These are phyloP conservation scores for Ploettnerulaceae sp. DNA, from an alignment of 2,329 filamentous ascomycete genomes.

Conservation along the genomic window DNA sequence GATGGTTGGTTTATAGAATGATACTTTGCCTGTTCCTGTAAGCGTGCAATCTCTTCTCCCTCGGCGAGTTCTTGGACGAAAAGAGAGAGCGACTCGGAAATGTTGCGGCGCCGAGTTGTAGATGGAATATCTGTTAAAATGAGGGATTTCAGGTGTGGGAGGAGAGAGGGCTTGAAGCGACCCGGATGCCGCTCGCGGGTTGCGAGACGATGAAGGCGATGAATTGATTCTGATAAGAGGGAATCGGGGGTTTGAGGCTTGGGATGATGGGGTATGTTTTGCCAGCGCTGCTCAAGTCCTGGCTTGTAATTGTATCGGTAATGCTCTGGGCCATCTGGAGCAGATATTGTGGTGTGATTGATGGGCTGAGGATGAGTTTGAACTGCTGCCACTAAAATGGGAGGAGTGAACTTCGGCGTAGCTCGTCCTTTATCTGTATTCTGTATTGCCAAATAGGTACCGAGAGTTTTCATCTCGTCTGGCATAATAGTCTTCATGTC, in stretches of 20 bases:
- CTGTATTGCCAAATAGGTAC: not conserved
- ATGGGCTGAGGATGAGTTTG: not conserved
- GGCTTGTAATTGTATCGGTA: constrained; percentile 11
- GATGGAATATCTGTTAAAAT: constrained; percentile 19
- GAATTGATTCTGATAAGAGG: constrained; percentile 13
- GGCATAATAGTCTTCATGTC: constrained; percentile 12
- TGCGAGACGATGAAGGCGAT: constrained; percentile 13
- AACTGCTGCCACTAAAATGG: constrained; percentile 6
- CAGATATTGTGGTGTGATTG: not conserved
- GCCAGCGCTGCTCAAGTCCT: constrained; percentile 5
- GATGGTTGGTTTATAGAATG: not conserved
- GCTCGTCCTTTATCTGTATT: not conserved
- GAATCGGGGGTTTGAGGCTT: constrained; percentile 9
- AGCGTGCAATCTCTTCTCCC: constrained; percentile 19
- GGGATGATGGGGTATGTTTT: not conserved
- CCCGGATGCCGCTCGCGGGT: constrained; percentile 18
- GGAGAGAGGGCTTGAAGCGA: constrained; percentile 19
- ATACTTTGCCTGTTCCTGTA: constrained; percentile 9
- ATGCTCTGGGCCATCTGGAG: constrained; percentile 11
- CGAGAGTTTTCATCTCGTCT: constrained; percentile 6
- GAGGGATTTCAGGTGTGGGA: constrained; percentile 20
- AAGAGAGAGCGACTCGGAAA: constrained; percentile 12
- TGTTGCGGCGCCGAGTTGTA: constrained; percentile 8
- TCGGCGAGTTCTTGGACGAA: constrained; percentile 24
- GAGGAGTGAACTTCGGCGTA: not conserved